These are phyloP conservation scores for Annona squamosa DNA, from an alignment of 164 flowering plant species.

Conservation along the genomic window DNA sequence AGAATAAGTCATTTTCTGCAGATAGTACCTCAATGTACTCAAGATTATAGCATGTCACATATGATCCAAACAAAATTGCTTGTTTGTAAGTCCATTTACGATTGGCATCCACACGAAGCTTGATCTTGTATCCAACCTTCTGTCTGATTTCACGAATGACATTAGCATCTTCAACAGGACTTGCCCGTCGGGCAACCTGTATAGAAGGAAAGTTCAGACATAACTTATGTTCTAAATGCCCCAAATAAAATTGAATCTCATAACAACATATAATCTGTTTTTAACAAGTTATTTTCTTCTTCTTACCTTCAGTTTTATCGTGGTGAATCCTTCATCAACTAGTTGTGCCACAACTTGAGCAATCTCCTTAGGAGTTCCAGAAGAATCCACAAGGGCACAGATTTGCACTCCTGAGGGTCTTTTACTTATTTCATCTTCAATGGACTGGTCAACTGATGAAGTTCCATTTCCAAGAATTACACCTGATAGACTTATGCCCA, in stretches of 20 bases:
- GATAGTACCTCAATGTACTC: constrained; percentile 81
- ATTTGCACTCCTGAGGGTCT: constrained; percentile 36
- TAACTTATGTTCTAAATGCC: not conserved
- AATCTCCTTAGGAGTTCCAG: constrained; percentile 63
- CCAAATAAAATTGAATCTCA: too few species aligned
- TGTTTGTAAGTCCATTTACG: constrained; percentile 72
- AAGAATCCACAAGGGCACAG: constrained; percentile 81
- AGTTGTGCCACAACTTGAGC: constrained; percentile 51
- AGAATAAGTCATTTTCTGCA: not conserved
- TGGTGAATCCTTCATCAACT: constrained; percentile 72
- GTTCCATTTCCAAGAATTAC: constrained; percentile 27
- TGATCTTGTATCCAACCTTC: constrained; percentile 46
- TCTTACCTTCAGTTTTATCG: constrained; percentile 79
- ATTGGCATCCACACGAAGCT: constrained; percentile 89
- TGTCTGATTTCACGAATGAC: constrained; percentile 63
- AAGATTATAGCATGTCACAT: constrained; percentile 51
- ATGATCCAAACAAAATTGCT: constrained; percentile 56
- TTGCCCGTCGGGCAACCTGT: constrained; percentile 73
- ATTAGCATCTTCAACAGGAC: constrained; percentile 69
- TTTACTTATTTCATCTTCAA: constrained; percentile 17
- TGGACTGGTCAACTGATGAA: constrained; percentile 13
- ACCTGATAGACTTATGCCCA: constrained; percentile 44
- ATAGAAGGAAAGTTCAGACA: not conserved
- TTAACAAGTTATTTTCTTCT: too few species aligned
- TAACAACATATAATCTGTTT: too few species aligned